phyloP scores from a whole-genome alignment of 2,329 filamentous ascomycete species.

The Elsinoe ampelina region DNA sequence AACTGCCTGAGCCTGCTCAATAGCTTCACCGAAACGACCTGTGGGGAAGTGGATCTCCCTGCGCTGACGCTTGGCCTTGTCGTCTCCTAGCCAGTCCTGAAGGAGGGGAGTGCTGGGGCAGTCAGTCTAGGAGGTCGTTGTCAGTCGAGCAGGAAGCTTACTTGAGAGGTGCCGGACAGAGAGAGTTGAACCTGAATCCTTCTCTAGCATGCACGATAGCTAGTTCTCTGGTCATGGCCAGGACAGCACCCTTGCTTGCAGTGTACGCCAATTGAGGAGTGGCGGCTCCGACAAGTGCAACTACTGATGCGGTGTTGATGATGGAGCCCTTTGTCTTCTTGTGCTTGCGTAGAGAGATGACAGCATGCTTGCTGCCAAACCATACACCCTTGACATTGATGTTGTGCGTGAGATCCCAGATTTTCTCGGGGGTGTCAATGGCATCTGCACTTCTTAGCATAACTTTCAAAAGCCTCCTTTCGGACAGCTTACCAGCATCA shows the following conservation, averaged over 20 bases:
- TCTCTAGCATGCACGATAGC: conserved; percentile 88
- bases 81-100: conserved; percentile 88
- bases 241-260: conserved; percentile 83
- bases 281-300: conserved; percentile 76
- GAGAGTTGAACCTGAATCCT: conserved; percentile 78
- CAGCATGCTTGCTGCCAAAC: conserved; percentile 88
- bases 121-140: too few relatives aligned
- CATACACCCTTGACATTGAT: conserved; percentile 99
- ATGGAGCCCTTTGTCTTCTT: conserved; percentile 71
- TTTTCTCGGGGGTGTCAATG: conserved; percentile 72
- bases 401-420: conserved; percentile 88
- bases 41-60: conserved; percentile 84
- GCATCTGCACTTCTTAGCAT: conserved; percentile 38
- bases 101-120: conserved; percentile 62
- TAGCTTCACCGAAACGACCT: conserved; percentile 82
- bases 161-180: conserved; percentile 87
- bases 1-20: conserved; percentile 86
- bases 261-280: conserved; percentile 90
- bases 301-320: conserved; percentile 87
- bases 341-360: conserved; percentile 69
- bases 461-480: too few relatives aligned
- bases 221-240: conserved; percentile 81
- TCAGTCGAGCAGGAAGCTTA: too few relatives aligned
- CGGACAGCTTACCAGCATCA: conserved; percentile 31
- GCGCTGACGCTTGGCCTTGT: conserved; percentile 67